Percentiles rank a stretch among this genome's conserved stretches.
These are phyloP conservation scores for Tephrocybe sp. DNA, from an alignment of 768 basidiomycete species.

Conservation along the genomic window DNA sequence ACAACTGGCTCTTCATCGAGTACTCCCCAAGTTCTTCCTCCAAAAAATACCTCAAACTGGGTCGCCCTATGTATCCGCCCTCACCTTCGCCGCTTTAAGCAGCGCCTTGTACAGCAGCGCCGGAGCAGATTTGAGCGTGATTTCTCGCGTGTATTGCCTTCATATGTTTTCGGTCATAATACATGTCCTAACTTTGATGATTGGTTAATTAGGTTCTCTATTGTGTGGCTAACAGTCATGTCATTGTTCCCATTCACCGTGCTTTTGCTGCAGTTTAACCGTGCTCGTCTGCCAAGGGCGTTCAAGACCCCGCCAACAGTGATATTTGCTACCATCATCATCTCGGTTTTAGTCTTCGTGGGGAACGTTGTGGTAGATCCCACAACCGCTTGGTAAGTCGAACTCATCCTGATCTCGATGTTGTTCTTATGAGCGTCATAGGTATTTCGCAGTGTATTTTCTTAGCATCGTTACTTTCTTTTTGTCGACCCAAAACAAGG, in stretches of 20 bases:
- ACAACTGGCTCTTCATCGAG: slow-evolving; percentile 55
- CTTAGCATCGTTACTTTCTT: slow-evolving; percentile 47
- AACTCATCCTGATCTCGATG: not conserved
- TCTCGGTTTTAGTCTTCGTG: slow-evolving; percentile 43
- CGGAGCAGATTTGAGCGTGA: slow-evolving; percentile 44
- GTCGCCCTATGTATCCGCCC: slow-evolving; percentile 49
- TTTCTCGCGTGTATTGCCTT: slow-evolving; percentile 55
- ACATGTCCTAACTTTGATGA: not conserved
- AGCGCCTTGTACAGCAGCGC: slow-evolving; percentile 56
- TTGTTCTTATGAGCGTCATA: slow-evolving; percentile 18
- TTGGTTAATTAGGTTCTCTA: slow-evolving; percentile 55
- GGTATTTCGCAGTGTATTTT: slow-evolving; percentile 64
- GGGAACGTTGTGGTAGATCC: slow-evolving; percentile 64
- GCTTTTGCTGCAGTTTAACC: slow-evolving; percentile 61
- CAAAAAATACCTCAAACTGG: slow-evolving; percentile 44
- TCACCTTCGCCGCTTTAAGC: slow-evolving; percentile 48
- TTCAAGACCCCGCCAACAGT: slow-evolving; percentile 35
- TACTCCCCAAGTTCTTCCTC: slow-evolving; percentile 55
- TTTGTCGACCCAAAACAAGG: slow-evolving; percentile 50
- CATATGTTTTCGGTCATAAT: not conserved
- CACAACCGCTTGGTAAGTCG: slow-evolving; percentile 47
- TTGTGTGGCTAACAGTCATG: slow-evolving; percentile 68
- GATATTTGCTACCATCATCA: slow-evolving; percentile 38
- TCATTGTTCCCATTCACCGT: slow-evolving; percentile 58
- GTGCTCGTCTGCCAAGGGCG: slow-evolving; percentile 50